Percentiles rank a stretch among this genome's conserved stretches.
Evolutionary conservation across 1,139 yeast genomes (phyloP).

Genomic region (Kodamaea fungicola): DNA sequence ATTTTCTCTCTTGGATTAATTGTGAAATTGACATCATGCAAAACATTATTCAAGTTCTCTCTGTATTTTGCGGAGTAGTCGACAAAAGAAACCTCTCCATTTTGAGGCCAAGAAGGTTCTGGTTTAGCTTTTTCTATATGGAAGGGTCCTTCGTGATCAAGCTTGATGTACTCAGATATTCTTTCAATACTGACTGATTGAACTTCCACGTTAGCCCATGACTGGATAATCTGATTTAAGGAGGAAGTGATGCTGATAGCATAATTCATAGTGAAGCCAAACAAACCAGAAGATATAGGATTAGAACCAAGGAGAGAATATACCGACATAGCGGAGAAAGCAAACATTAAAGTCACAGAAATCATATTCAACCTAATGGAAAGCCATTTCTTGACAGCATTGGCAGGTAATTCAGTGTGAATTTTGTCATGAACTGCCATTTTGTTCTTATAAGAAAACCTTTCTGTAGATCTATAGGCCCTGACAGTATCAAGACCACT

Average conservation of each 20-base stretch:
- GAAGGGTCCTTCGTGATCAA: slow-evolving; percentile 32
- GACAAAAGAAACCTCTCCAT: slow-evolving; percentile 28
- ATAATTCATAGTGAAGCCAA: slow-evolving; percentile 37
- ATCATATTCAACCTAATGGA: slow-evolving; percentile 36
- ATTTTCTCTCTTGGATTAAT: slow-evolving; percentile 24
- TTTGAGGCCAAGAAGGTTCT: slow-evolving; percentile 26
- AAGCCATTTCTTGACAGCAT: slow-evolving; percentile 34
- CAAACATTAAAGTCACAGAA: slow-evolving; percentile 29
- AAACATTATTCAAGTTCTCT: slow-evolving; percentile 25
- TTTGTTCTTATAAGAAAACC: slow-evolving; percentile 23
- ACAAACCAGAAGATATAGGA: slow-evolving; percentile 27
- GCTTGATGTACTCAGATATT: slow-evolving; percentile 32
- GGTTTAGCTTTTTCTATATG: slow-evolving; percentile 27
- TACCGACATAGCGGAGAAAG: slow-evolving; percentile 18
- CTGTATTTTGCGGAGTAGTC: slow-evolving; percentile 34
- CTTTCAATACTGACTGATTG: slow-evolving; percentile 35
- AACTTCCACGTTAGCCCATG: slow-evolving; percentile 36
- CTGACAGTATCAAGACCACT: slow-evolving; percentile 35
- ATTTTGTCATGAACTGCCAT: slow-evolving; percentile 19
- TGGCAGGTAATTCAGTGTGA: slow-evolving; percentile 19
- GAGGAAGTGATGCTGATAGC: slow-evolving; percentile 32
- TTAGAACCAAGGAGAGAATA: slow-evolving; percentile 2
- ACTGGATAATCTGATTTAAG: slow-evolving; percentile 29
- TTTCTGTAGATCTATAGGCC: slow-evolving; percentile 28
- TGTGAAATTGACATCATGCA: slow-evolving; percentile 19